Evolutionary conservation across 163 green algal species (phyloP).

Genomic region (Prototheca stagnorum): DNA sequence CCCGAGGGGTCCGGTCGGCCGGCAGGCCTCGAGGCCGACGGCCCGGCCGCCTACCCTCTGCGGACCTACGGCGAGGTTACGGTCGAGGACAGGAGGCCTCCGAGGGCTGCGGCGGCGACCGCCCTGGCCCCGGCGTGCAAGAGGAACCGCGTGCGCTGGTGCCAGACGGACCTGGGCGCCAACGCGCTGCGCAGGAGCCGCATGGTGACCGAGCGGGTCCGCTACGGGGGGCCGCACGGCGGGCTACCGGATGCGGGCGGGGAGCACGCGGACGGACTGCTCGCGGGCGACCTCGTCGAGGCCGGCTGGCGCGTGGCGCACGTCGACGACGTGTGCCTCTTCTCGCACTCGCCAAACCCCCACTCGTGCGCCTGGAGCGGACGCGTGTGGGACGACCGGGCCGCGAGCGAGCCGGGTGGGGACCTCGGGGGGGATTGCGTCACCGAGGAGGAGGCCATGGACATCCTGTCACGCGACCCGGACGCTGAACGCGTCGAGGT

Average conservation of each 20-base stretch:
- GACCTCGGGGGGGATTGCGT: constrained; percentile 33
- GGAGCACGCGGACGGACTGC: constrained; percentile 37
- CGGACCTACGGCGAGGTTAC: too few species aligned
- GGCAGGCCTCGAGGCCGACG: too few species aligned
- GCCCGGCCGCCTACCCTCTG: too few species aligned
- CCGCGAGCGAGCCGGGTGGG: constrained; percentile 10
- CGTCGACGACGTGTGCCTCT: constrained; percentile 37
- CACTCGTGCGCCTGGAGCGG: constrained; percentile 43
- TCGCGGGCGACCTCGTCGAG: constrained; percentile 17
- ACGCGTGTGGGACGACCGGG: constrained; percentile 57
- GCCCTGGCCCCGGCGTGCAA: too few species aligned
- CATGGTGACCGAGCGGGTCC: constrained; percentile 35
- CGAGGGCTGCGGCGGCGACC: too few species aligned
- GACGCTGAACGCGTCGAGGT: constrained; percentile 17
- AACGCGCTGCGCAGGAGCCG: constrained; percentile 29
- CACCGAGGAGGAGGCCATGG: constrained; percentile 5
- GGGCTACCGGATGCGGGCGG: background rate
- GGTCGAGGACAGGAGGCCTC: too few species aligned
- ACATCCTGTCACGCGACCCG: constrained; percentile 8
- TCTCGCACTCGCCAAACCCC: constrained; percentile 50
- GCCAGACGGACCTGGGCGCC: constrained; percentile 65
- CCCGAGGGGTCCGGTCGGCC: too few species aligned
- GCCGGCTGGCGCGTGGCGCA: constrained; percentile 29
- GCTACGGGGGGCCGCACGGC: constrained; percentile 23
- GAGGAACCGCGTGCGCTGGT: constrained; percentile 57